These are phyloP conservation scores for Suillus occidentalis DNA, from an alignment of 768 basidiomycete species.

Conservation along the genomic window DNA sequence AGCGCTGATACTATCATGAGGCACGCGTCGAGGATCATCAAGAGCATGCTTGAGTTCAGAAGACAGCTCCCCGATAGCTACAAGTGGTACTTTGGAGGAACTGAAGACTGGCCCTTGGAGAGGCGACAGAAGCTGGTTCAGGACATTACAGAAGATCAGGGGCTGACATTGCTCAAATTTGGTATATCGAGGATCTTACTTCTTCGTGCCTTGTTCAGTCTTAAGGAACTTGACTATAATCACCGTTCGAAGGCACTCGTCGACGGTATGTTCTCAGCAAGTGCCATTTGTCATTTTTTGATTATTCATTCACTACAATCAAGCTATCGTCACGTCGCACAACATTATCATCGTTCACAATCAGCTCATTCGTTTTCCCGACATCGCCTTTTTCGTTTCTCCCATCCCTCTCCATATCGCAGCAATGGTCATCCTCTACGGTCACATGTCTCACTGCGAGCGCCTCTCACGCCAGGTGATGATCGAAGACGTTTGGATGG, in stretches of 20 bases:
- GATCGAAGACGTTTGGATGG: constrained; percentile 82
- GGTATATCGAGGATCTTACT: constrained; percentile 79
- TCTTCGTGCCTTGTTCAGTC: constrained; percentile 76
- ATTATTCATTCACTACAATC: constrained; percentile 4
- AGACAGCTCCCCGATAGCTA: constrained; percentile 70
- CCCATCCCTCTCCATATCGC: constrained; percentile 88
- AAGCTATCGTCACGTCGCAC: constrained; percentile 84
- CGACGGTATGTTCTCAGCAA: constrained; percentile 56
- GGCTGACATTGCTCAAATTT: constrained; percentile 79
- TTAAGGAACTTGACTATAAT: constrained; percentile 64
- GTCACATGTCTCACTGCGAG: constrained; percentile 79
- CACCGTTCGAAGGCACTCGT: constrained; percentile 70
- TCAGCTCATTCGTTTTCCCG: constrained; percentile 79
- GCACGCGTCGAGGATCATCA: constrained; percentile 77
- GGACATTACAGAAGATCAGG: constrained; percentile 77
- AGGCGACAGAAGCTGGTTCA: constrained; percentile 65
- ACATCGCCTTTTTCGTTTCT: constrained; percentile 86
- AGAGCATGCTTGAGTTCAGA: constrained; percentile 71
- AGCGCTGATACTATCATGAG: constrained; percentile 69
- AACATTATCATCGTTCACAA: constrained; percentile 86
- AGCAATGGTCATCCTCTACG: constrained; percentile 89
- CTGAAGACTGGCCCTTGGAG: constrained; percentile 71
- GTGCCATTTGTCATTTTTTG: constrained; percentile 3
- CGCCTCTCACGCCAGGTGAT: constrained; percentile 63
- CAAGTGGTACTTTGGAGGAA: constrained; percentile 74